phyloP scores from a whole-genome alignment of 106 monocot genomes.

The Gastrodia elata region DNA sequence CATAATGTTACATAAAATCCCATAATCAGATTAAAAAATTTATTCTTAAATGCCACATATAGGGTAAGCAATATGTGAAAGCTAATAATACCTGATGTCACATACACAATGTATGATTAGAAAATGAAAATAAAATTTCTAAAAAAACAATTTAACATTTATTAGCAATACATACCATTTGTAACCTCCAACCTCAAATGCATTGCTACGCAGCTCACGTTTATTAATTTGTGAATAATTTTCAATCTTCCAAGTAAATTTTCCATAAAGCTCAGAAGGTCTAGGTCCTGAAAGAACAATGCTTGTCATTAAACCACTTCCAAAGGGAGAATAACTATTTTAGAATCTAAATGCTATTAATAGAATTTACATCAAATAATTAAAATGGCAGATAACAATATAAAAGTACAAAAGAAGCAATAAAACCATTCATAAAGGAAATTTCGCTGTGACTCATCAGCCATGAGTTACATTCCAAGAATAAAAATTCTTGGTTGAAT shows the following conservation, averaged over 20 bases:
- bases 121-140: neutral
- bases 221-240: slow-evolving; percentile 77
- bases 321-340: neutral
- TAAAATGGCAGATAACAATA: neutral
- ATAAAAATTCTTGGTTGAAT: neutral
- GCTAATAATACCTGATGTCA: neutral
- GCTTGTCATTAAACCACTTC: neutral
- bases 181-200: slow-evolving; percentile 90
- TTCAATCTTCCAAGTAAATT: slow-evolving; percentile 91
- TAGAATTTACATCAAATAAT: neutral
- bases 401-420: neutral
- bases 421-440: neutral
- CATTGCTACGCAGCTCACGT: slow-evolving; percentile 72
- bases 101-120: neutral
- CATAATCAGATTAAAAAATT: neutral
- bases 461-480: neutral
- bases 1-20: neutral
- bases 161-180: slow-evolving; percentile 51
- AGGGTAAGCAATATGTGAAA: neutral
- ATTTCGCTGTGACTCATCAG: neutral
- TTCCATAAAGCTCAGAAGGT: slow-evolving; percentile 73
- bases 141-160: neutral
- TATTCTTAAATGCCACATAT: neutral
- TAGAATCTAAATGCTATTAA: neutral
- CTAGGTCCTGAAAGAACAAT: slow-evolving; percentile 52